A percentile compares a stretch with the other conserved stretches of the same genome.
Conservation (phyloP, 805 yeast genomes). For the Pichia cabralensis region DNA sequence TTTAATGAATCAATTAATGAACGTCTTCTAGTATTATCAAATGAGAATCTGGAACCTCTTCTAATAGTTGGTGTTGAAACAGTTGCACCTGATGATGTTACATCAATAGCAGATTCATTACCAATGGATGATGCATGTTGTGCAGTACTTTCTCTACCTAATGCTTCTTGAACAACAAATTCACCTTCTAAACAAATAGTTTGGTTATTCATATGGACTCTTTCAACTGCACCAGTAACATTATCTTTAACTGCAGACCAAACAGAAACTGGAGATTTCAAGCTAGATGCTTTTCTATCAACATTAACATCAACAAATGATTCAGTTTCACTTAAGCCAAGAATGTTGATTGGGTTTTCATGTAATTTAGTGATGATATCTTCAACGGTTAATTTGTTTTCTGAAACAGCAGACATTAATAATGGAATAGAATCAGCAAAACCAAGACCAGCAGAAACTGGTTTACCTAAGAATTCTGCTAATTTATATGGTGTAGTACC, state of each 20-base stretch:
- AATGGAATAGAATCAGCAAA: constrained; percentile 74
- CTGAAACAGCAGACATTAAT: constrained; percentile 68
- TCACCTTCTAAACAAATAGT: constrained; percentile 82
- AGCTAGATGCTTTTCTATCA: constrained; percentile 50
- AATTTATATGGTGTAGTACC: constrained; percentile 71
- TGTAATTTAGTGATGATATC: constrained; percentile 69
- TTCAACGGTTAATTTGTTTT: constrained; percentile 58
- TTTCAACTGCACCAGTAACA: constrained; percentile 78
- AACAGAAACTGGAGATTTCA: constrained; percentile 29
- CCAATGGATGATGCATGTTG: constrained; percentile 29
- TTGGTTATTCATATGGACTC: constrained; percentile 70
- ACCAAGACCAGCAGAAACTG: constrained; percentile 64
- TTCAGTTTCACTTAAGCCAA: constrained; percentile 74
- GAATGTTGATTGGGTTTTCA: constrained; percentile 71
- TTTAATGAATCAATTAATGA: constrained; percentile 23
- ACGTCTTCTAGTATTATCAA: constrained; percentile 30
- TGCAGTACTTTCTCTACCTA: constrained; percentile 49
- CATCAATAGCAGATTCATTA: constrained; percentile 7
- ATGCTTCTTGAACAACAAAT: constrained; percentile 46
- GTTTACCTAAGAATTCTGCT: constrained; percentile 54
- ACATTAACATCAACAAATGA: constrained; percentile 74
- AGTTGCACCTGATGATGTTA: constrained; percentile 19
- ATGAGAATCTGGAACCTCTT: constrained; percentile 43
- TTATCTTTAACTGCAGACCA: constrained; percentile 51
- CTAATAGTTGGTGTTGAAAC: constrained; percentile 25